These are phyloP conservation scores for Fusarium sp. DNA, from an alignment of 2,329 filamentous ascomycete genomes.

Conservation along the genomic window DNA sequence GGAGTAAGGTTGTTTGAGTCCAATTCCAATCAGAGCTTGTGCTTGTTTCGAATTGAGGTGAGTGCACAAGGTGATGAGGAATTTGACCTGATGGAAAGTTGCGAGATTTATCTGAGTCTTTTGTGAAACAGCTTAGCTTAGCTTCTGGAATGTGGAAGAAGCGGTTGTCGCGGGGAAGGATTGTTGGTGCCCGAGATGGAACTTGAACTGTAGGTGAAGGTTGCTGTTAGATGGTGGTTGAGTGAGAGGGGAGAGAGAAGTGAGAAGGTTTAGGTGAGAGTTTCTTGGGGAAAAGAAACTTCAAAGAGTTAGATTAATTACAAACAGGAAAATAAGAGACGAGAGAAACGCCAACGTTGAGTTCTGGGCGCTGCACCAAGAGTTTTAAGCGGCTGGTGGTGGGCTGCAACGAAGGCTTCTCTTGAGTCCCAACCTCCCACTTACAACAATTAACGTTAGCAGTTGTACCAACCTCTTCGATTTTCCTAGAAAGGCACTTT, in stretches of 20 bases:
- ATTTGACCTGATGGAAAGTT: slow-evolving; percentile 2
- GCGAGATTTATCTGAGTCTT: slow-evolving; percentile 24
- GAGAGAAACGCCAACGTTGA: slow-evolving; percentile 28
- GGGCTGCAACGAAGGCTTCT: slow-evolving; percentile 39
- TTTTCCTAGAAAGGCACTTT: slow-evolving; percentile 32
- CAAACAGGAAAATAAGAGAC: slow-evolving; percentile 22
- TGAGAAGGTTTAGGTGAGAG: slow-evolving; percentile 7
- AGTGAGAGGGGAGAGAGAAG: slow-evolving; percentile 1
- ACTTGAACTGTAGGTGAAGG: slow-evolving; percentile 17
- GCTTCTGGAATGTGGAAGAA: slow-evolving; percentile 26
- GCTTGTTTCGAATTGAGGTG: slow-evolving; percentile 17
- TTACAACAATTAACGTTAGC: slow-evolving; percentile 39
- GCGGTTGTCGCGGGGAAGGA: slow-evolving; percentile 24
- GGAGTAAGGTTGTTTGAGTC: slow-evolving; percentile 12
- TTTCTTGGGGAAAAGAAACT: slow-evolving; percentile 1
- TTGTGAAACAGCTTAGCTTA: slow-evolving; percentile 24
- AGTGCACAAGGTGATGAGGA: slow-evolving; percentile 3
- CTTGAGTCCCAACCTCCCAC: slow-evolving; percentile 51
- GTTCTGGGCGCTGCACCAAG: slow-evolving; percentile 47
- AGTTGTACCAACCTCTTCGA: slow-evolving; percentile 47
- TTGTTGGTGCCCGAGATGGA: slow-evolving; percentile 34
- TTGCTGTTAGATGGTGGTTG: slow-evolving; percentile 19
- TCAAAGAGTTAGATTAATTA: slow-evolving; percentile 4
- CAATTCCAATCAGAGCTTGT: slow-evolving; percentile 22
- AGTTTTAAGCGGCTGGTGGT: slow-evolving; percentile 47